Evolutionary conservation across 441 rosid species (phyloP).

Genomic region (Erodium texanum): DNA sequence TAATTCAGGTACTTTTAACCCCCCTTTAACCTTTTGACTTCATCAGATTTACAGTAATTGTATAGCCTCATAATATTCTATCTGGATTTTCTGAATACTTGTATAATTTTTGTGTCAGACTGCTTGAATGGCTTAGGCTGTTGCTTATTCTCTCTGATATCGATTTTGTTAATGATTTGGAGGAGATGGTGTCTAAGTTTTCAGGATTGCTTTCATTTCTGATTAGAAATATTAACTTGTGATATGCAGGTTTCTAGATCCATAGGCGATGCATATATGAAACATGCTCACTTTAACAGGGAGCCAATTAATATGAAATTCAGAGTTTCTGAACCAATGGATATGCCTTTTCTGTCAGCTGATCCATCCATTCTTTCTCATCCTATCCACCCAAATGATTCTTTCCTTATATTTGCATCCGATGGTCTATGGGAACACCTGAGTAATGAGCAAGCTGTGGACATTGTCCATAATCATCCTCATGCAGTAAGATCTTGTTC

Average conservation of each 20-base stretch:
- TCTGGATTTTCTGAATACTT: not conserved
- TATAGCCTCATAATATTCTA: too few relatives aligned
- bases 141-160: too few relatives aligned
- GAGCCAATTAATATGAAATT: conserved; percentile 66
- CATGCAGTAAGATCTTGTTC: conserved; percentile 39
- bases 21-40: too few relatives aligned
- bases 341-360: conserved; percentile 62
- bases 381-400: conserved; percentile 55
- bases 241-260: conserved; percentile 66
- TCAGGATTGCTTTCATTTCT: too few relatives aligned
- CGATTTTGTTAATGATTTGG: too few relatives aligned
- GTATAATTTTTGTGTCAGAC: too few relatives aligned
- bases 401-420: too few relatives aligned
- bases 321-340: conserved; percentile 62
- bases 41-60: too few relatives aligned
- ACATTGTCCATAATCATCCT: conserved; percentile 61
- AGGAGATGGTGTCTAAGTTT: too few relatives aligned
- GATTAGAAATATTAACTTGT: too few relatives aligned
- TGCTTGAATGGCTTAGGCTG: too few relatives aligned
- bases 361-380: conserved; percentile 67
- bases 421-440: conserved; percentile 98
- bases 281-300: conserved; percentile 80
- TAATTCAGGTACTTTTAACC: conserved; percentile 55
- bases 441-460: conserved; percentile 86
- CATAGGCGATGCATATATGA: conserved; percentile 85